Evolutionary conservation across 306 rosid species (phyloP), one percentile per base, ranked within the genome.

Genomic region (Lablab purpureus): DNA sequence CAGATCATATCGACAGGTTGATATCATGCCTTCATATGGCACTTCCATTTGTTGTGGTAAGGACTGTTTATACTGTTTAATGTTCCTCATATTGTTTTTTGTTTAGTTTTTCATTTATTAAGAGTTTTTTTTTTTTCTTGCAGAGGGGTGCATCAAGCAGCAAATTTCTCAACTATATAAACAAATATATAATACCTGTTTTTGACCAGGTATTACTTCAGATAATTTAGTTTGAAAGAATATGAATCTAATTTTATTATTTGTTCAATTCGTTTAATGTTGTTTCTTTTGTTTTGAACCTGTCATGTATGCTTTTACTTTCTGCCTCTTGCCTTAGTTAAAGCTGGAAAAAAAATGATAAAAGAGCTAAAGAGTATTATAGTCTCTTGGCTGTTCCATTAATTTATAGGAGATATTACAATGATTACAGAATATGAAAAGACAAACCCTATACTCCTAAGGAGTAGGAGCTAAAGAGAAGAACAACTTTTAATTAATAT

Each of bases 61-160:
- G 86, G 72, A 78, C 71, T 68, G 21, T 65, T 21, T 78, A 72
- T 66, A 21, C 21, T 80, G 23, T 30, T 23, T 25, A 54, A 62
- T 32, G 73, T 32, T 77, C 51, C 50, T 54, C 70, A 14, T 68
- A 10, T 18, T 37, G 30, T 19, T 70, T 32, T 21, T 46, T 15
- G 19, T 79, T 50, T 67, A 52, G 52, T 37, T 67, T 22, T 84
- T 81, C 55, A 27, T 68, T 17, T 23, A 13, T 63, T 70, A 10
- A n/a, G n/a, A n/a, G n/a, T 12, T 12, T 62, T 19, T 74, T 72
- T 13, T 19, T 77, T 72, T 13, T 17, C 63, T 55, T 64, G 67
- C 81, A 95, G 99, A 90, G 91, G 79, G 99, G 99, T 75, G 99
- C 99, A 36, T 89, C 98, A 49, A 91, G 97, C 87, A 91, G 89